Percentiles rank a stretch among this genome's conserved stretches.
Conservation (phyloP, 306 rosid genomes). For the Coriaria nepalensis region DNA sequence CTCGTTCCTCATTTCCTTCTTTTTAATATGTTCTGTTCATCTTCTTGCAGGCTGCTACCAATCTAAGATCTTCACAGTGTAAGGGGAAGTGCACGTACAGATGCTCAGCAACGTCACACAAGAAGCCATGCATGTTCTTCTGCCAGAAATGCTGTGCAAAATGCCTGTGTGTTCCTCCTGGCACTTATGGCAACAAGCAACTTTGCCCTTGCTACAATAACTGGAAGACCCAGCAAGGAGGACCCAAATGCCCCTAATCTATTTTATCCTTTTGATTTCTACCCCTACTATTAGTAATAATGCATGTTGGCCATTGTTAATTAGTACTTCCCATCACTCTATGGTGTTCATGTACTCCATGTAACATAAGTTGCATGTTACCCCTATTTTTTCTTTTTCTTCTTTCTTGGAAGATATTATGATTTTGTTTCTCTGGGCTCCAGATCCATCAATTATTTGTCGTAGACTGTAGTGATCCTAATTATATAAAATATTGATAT, state of each 20-base stretch:
- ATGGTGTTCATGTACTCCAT: too few species aligned
- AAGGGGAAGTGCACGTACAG: conserved; percentile 46
- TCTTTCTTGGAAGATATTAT: too few species aligned
- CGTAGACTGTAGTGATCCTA: too few species aligned
- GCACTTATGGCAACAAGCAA: conserved; percentile 66
- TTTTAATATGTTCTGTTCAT: background rate
- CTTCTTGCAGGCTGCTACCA: background rate
- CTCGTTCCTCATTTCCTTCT: background rate
- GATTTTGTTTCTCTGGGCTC: too few species aligned
- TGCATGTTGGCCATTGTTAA: too few species aligned
- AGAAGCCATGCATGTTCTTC: conserved; percentile 92
- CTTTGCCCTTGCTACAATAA: conserved; percentile 77
- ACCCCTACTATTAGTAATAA: too few species aligned
- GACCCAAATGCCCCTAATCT: conserved; percentile 77
- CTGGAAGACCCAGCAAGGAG: conserved; percentile 92
- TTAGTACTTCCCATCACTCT: too few species aligned
- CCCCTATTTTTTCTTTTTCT: too few species aligned
- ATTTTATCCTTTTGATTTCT: background rate
- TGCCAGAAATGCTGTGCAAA: conserved; percentile 71
- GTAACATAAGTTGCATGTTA: too few species aligned
- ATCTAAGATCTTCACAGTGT: conserved; percentile 29
- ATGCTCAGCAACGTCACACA: conserved; percentile 83
- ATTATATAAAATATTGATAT: too few species aligned
- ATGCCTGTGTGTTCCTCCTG: conserved; percentile 83
- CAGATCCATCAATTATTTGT: too few species aligned